Evolutionary conservation across 2,329 filamentous ascomycete species (phyloP).

Genomic region (Apiospora aurea): DNA sequence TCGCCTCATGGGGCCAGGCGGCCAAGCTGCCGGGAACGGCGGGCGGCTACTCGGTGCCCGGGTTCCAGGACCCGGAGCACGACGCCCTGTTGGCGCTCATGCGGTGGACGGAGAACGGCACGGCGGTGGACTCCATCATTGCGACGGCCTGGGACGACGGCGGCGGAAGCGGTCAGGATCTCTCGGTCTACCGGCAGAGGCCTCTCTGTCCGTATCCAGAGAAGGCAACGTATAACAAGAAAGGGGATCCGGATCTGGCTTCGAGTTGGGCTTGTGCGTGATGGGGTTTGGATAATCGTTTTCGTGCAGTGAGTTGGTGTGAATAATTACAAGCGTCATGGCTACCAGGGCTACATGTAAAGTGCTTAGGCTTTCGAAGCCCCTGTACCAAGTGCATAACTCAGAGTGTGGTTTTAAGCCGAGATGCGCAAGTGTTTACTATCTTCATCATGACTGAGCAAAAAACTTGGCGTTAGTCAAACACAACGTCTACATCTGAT

Average conservation of each 20-base stretch:
- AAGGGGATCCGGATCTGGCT: slow-evolving; percentile 42
- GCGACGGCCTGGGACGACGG: slow-evolving; percentile 44
- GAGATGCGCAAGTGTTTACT: too few species aligned
- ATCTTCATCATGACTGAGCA: too few species aligned
- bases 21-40: slow-evolving; percentile 33
- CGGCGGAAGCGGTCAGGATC: slow-evolving; percentile 34
- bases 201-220: slow-evolving; percentile 53
- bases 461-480: too few species aligned
- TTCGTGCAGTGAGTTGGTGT: background rate
- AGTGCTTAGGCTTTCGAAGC: background rate
- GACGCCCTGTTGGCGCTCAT: slow-evolving; percentile 48
- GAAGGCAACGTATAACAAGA: slow-evolving; percentile 44
- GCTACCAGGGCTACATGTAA: background rate
- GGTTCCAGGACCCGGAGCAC: slow-evolving; percentile 44
- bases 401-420: too few species aligned
- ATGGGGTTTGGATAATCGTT: background rate
- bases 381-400: background rate
- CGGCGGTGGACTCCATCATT: slow-evolving; percentile 41
- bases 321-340: background rate
- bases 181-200: slow-evolving; percentile 51
- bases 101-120: slow-evolving; percentile 47
- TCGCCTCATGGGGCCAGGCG: slow-evolving; percentile 44
- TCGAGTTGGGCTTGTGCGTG: slow-evolving; percentile 45
- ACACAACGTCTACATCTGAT: too few species aligned
- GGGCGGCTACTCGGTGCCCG: slow-evolving; percentile 44